Percentiles rank a stretch among this genome's conserved stretches.
Conservation (phyloP, 2,329 filamentous ascomycete genomes). For the Thelonectria discophora region DNA sequence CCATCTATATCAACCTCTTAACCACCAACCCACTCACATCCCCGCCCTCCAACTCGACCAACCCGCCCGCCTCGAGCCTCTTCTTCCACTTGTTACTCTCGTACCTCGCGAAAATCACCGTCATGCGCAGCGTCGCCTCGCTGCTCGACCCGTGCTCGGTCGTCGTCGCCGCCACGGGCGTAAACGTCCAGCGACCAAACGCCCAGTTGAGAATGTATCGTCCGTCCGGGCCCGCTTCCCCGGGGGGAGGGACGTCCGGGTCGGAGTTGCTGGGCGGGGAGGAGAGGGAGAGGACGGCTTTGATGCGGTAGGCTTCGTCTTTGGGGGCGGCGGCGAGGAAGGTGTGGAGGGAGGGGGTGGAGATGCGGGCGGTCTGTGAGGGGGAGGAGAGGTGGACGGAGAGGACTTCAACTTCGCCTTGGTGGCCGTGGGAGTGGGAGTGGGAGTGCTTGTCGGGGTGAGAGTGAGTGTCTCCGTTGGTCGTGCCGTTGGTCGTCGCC, state of each 20-base stretch:
- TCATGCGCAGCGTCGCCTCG: constrained; percentile 72
- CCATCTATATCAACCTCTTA: constrained; percentile 56
- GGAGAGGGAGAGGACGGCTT: constrained; percentile 68
- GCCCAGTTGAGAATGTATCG: constrained; percentile 98
- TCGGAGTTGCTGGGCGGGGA: constrained; percentile 61
- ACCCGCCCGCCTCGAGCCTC: constrained; percentile 68
- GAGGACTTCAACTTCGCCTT: constrained; percentile 92
- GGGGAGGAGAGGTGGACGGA: constrained; percentile 73
- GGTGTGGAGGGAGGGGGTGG: constrained; percentile 69
- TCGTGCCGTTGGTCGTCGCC: constrained; percentile 41
- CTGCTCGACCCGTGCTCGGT: constrained; percentile 65
- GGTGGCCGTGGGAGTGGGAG: constrained; percentile 62
- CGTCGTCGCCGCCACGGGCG: constrained; percentile 56
- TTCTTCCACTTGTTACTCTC: constrained; percentile 83
- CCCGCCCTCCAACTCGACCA: constrained; percentile 59
- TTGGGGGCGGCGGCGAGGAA: constrained; percentile 81
- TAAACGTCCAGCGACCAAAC: constrained; percentile 95
- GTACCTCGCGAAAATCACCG: constrained; percentile 76
- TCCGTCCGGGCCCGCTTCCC: constrained; percentile 42
- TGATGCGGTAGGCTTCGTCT: constrained; percentile 96
- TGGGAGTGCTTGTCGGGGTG: constrained; percentile 48
- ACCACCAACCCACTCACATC: constrained; percentile 61
- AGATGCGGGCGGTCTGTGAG: constrained; percentile 50
- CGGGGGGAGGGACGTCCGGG: constrained; percentile 51
- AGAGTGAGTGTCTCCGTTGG: constrained; percentile 41